Evolutionary conservation across 1,139 yeast genomes (phyloP), one percentile per base, ranked within the genome.

Genomic region (Pichiaceae sp.): DNA sequence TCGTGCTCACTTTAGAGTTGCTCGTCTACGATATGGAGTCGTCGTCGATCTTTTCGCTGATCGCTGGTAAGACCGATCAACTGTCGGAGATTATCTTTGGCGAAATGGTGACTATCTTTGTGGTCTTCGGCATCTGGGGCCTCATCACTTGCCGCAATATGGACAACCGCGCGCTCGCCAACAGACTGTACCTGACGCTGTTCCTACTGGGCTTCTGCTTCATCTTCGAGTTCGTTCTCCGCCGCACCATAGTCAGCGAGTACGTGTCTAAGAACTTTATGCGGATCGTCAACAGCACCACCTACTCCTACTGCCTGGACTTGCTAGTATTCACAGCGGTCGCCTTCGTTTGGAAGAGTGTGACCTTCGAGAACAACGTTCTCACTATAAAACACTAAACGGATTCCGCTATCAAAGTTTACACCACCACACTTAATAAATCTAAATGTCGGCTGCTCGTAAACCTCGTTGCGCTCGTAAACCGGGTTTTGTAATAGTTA

Each of bases 11-110:
- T 7, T 7, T 53, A 16, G 47, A 54, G 38, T 46, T 57, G 35
- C 36, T 56, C 20, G 28, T 54, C 3, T 53, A 45, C 33, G 59
- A 52, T 36, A 17, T 56, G 16, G 56, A 55, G 26, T 47, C 47
- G 17, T 45, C 56, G 9, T 37, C 47, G 4, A 38, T 53, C 24
- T 54, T 46, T 35, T 50, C 57, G 1, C 26, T 57, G 17, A 41
- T 56, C 24, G 49, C 53, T 29, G 48, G 47, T n/a, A 35, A 42
- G 11, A 38, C 38, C 17, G 44, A 42, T 29, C 40, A 47, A n/a
- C 34, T 55, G 26, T 46, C 50, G n/a, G 38, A 40, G 19, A 8
- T 49, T 12, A 48, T 56, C 30, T 52, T 48, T 36, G 24, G 48
- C 30, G 49, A 53, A 40, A 39, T 51, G 20, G 25, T 50, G 4